phyloP scores from a whole-genome alignment of 2,329 filamentous ascomycete species.

The Colletotrichum aenigma region DNA sequence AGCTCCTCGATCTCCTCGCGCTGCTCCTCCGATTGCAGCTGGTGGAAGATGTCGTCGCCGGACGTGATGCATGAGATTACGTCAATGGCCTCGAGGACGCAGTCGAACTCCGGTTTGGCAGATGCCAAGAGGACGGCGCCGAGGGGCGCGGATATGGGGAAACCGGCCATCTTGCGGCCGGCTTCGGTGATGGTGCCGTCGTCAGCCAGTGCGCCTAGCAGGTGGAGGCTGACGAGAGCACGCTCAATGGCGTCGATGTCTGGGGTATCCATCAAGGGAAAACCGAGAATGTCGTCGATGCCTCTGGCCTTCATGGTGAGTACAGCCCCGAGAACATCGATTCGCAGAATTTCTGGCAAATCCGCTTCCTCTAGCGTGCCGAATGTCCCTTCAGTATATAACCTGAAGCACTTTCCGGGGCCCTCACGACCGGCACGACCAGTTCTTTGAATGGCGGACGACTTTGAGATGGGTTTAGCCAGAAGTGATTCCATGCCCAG shows the following conservation, averaged over 20 bases:
- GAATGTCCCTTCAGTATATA: slow-evolving; percentile 86
- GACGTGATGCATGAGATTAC: slow-evolving; percentile 71
- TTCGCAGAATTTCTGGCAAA: slow-evolving; percentile 87
- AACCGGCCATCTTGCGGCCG: slow-evolving; percentile 78
- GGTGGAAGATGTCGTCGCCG: slow-evolving; percentile 67
- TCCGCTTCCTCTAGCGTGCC: slow-evolving; percentile 73
- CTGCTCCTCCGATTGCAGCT: slow-evolving; percentile 61
- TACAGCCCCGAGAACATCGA: slow-evolving; percentile 84
- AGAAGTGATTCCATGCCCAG: slow-evolving; percentile 91
- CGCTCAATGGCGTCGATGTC: slow-evolving; percentile 79
- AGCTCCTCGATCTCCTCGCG: slow-evolving; percentile 56
- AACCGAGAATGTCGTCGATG: slow-evolving; percentile 78
- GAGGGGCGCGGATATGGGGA: slow-evolving; percentile 82
- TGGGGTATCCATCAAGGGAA: slow-evolving; percentile 85
- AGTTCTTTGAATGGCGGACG: slow-evolving; percentile 88
- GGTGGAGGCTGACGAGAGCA: slow-evolving; percentile 79
- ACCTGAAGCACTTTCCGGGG: slow-evolving; percentile 84
- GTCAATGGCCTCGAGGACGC: slow-evolving; percentile 83
- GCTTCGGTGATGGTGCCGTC: slow-evolving; percentile 74
- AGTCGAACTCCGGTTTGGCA: slow-evolving; percentile 70
- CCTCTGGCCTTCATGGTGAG: slow-evolving; percentile 94
- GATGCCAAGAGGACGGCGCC: slow-evolving; percentile 85
- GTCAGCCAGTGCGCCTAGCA: slow-evolving; percentile 76
- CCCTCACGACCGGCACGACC: slow-evolving; percentile 94
- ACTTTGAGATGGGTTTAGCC: slow-evolving; percentile 89